Evolutionary conservation across 345 rosid genomes (phyloP).

Genomic region (Citrus medica): DNA sequence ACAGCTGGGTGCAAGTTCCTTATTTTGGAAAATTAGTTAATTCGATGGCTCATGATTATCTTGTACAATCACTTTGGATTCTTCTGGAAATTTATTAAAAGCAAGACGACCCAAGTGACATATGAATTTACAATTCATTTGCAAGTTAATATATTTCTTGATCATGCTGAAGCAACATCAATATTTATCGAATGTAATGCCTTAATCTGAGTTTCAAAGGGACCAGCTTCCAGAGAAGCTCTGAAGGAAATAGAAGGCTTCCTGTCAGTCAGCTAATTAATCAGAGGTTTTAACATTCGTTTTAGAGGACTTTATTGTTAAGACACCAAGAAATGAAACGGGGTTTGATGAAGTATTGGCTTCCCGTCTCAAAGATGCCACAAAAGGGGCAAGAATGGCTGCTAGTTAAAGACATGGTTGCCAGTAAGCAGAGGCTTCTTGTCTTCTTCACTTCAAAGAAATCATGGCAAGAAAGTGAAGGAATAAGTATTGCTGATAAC

Average conservation of each 20-base stretch:
- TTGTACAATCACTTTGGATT: too few relatives aligned
- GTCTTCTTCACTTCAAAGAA: conserved; percentile 44
- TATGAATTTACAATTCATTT: conserved; percentile 54
- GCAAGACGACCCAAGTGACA: neutral
- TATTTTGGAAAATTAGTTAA: too few relatives aligned
- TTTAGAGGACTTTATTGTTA: conserved; percentile 51
- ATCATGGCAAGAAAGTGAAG: conserved; percentile 40
- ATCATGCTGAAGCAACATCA: too few relatives aligned
- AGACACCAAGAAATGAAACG: conserved; percentile 40
- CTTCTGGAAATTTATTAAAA: too few relatives aligned
- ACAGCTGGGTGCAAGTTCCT: too few relatives aligned
- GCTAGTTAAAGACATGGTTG: conserved; percentile 40
- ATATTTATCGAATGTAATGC: too few relatives aligned
- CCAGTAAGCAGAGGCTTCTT: conserved; percentile 41
- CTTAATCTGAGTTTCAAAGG: conserved; percentile 14
- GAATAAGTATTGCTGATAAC: conserved; percentile 11
- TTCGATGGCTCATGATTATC: too few relatives aligned
- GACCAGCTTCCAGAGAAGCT: conserved; percentile 42
- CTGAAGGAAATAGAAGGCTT: conserved; percentile 41
- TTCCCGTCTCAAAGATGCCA: conserved; percentile 49
- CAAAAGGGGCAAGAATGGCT: conserved; percentile 20
- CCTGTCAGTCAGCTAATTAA: conserved; percentile 36
- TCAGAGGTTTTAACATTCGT: conserved; percentile 47
- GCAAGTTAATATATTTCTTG: conserved; percentile 24
- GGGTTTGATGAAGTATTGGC: conserved; percentile 28